Percentiles rank a stretch among this genome's conserved stretches.
Conservation (phyloP, 2,329 filamentous ascomycete genomes). For the Fusarium gaditjirri region DNA sequence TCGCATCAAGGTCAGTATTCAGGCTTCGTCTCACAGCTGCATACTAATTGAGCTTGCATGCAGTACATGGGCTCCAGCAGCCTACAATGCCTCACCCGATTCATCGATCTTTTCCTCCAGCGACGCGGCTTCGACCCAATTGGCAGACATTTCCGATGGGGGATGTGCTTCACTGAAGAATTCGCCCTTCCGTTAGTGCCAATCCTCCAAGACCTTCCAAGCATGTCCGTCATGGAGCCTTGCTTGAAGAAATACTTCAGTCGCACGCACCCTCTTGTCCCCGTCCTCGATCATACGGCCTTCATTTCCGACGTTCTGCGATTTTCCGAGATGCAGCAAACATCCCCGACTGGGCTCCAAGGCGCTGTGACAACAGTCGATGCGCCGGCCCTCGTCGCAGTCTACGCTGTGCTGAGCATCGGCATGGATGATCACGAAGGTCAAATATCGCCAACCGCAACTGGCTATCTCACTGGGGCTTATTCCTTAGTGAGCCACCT, state of each 20-base stretch:
- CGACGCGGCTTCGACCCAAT: constrained; percentile 32
- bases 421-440: constrained; percentile 32
- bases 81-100: constrained; percentile 31
- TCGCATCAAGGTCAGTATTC: constrained; percentile 30
- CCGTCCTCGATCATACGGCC: constrained; percentile 24
- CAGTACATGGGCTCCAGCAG: constrained; percentile 40
- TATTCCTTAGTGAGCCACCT: constrained; percentile 33
- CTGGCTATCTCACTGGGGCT: constrained; percentile 27
- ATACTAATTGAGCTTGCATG: not conserved
- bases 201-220: constrained; percentile 25
- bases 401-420: constrained; percentile 30
- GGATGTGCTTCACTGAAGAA: constrained; percentile 38
- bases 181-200: constrained; percentile 24
- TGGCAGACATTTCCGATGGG: constrained; percentile 35
- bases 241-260: constrained; percentile 34
- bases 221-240: constrained; percentile 33
- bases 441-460: constrained; percentile 16
- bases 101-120: constrained; percentile 34
- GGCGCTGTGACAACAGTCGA: constrained; percentile 19
- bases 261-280: constrained; percentile 34
- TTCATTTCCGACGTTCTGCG: constrained; percentile 32
- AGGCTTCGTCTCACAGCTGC: not conserved
- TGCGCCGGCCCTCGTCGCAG: constrained; percentile 19
- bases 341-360: constrained; percentile 17
- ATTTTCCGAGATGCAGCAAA: constrained; percentile 31